Percentiles rank a stretch among this genome's conserved stretches.
phyloP scores from a whole-genome alignment of 495 filamentous ascomycete genomes.

The Aeminium ludgeri region DNA sequence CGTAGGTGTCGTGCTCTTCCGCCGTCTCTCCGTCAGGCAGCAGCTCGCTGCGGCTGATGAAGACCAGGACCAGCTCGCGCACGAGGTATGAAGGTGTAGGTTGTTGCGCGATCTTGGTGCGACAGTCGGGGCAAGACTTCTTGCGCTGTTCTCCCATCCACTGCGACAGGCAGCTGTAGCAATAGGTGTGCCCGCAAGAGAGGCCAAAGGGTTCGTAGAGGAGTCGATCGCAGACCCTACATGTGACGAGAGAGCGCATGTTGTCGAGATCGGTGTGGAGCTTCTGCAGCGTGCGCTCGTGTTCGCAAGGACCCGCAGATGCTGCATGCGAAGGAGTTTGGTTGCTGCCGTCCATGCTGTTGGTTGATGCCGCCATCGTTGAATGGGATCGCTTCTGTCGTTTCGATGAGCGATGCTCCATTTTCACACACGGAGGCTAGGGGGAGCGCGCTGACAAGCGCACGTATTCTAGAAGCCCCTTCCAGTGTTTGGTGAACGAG shows the following conservation, averaged over 20 bases:
- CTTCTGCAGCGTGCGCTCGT: constrained; percentile 6
- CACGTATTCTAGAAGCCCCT: no score
- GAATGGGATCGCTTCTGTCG: no score
- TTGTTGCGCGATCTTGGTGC: constrained; percentile 37
- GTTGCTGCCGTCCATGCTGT: no score
- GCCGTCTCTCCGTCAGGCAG: constrained; percentile 45
- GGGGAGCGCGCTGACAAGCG: no score
- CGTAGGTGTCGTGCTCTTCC: constrained; percentile 40
- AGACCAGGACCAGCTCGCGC: constrained; percentile 48
- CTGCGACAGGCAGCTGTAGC: constrained; percentile 50
- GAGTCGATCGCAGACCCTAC: constrained; percentile 51
- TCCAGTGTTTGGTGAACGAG: no score
- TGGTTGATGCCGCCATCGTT: no score
- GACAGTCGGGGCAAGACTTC: constrained; percentile 60
- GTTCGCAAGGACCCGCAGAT: not conserved
- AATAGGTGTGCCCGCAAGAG: constrained; percentile 59
- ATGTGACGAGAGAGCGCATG: constrained; percentile 33
- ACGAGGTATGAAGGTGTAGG: constrained; percentile 58
- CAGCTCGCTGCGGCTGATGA: constrained; percentile 46
- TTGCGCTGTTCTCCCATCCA: constrained; percentile 47
- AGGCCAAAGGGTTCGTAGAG: constrained; percentile 59
- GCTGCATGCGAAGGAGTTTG: no score
- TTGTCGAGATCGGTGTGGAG: constrained; percentile 25
- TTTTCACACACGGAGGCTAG: no score
- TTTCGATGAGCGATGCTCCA: no score